These are phyloP conservation scores for Prunus padus DNA, from an alignment of 306 rosid species.

Conservation along the genomic window DNA sequence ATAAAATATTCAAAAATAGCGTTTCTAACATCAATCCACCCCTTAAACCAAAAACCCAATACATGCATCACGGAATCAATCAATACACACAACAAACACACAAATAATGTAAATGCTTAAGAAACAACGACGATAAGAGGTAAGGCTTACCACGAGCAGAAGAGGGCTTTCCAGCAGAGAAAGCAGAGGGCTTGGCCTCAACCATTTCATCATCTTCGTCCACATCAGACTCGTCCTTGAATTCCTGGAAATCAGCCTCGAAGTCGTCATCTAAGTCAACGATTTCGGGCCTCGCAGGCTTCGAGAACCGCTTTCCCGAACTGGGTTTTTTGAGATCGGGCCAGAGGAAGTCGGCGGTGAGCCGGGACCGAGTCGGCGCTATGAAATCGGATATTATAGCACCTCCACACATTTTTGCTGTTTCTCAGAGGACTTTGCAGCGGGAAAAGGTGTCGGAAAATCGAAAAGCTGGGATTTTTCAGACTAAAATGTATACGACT, in stretches of 20 bases:
- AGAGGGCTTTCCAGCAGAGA: constrained; percentile 37
- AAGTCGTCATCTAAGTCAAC: constrained; percentile 60
- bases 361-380: constrained; percentile 41
- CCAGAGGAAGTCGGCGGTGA: constrained; percentile 70
- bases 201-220: constrained; percentile 55
- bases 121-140: background rate
- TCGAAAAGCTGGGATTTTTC: background rate
- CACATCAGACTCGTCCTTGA: constrained; percentile 82
- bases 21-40: background rate
- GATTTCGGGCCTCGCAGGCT: constrained; percentile 34
- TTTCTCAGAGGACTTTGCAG: background rate
- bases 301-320: constrained; percentile 34
- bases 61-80: background rate
- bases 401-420: constrained; percentile 79
- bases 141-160: constrained; percentile 41
- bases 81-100: background rate
- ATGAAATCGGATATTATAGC: constrained; percentile 93
- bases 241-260: constrained; percentile 78
- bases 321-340: constrained; percentile 54
- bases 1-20: background rate
- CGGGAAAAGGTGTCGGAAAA: background rate
- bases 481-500: background rate
- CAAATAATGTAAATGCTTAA: background rate
- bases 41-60: background rate
- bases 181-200: constrained; percentile 50